These are phyloP conservation scores for Sporothrix pallida DNA, from an alignment of 2,329 filamentous ascomycete genomes.

Conservation along the genomic window DNA sequence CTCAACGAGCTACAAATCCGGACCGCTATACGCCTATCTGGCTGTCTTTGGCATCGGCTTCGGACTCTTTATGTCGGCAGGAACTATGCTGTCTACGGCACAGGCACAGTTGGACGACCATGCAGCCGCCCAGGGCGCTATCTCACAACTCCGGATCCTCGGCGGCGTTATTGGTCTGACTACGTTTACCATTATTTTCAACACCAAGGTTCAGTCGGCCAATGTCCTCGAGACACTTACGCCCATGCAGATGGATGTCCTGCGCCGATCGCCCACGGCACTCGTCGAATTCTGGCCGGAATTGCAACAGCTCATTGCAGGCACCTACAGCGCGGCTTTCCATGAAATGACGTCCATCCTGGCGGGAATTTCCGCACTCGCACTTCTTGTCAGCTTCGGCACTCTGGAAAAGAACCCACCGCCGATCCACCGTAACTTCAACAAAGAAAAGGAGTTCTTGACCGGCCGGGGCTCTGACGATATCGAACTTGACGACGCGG, in stretches of 20 bases:
- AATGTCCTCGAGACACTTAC: constrained; percentile 29
- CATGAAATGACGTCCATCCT: constrained; percentile 36
- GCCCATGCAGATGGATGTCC: constrained; percentile 35
- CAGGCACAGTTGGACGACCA: constrained; percentile 56
- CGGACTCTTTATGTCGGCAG: constrained; percentile 62
- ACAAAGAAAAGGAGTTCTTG: constrained; percentile 30
- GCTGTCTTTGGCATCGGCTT: constrained; percentile 64
- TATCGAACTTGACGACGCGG: constrained; percentile 35
- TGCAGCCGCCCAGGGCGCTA: constrained; percentile 64
- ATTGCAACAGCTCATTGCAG: constrained; percentile 35
- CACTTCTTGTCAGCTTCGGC: constrained; percentile 37
- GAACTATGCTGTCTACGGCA: constrained; percentile 63
- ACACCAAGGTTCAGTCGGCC: constrained; percentile 48
- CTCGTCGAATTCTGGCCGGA: constrained; percentile 37
- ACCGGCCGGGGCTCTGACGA: constrained; percentile 29
- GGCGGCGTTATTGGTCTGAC: constrained; percentile 66
- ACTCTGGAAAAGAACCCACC: constrained; percentile 39
- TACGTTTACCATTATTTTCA: constrained; percentile 64
- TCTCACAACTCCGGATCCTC: constrained; percentile 65
- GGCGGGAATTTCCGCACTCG: constrained; percentile 35
- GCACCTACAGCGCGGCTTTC: constrained; percentile 37
- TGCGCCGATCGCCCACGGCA: constrained; percentile 39
- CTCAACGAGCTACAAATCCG: constrained; percentile 42
- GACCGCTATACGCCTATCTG: constrained; percentile 60
- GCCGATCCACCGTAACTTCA: constrained; percentile 36